A percentile compares a stretch with the other conserved stretches of the same genome.
Conservation (phyloP, 148 eudicot species). For the Oxyria digyna region DNA sequence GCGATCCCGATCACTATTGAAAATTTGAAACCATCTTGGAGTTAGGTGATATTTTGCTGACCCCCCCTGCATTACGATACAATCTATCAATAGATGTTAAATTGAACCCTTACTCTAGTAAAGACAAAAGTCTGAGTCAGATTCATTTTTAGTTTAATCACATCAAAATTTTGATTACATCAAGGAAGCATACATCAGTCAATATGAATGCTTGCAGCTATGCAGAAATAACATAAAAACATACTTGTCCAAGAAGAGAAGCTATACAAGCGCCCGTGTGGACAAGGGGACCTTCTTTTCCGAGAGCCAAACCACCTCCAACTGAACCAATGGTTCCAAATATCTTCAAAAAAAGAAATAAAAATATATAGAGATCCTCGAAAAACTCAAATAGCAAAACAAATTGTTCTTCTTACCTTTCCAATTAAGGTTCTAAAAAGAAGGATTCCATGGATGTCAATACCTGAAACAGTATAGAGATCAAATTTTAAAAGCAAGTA, state of each 20-base stretch:
- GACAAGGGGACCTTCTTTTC: conserved; percentile 99
- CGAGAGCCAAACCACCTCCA: conserved; percentile 96
- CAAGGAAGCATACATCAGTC: not conserved
- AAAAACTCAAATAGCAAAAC: not conserved
- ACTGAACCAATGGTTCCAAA: conserved; percentile 98
- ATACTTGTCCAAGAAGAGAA: conserved; percentile 93
- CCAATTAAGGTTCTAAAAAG: conserved; percentile 87
- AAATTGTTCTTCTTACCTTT: conserved; percentile 39
- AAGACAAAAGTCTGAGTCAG: not conserved
- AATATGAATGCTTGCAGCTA: not conserved
- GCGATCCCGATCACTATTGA: conserved; percentile 86
- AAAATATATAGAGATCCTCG: no score
- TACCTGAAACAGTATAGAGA: conserved; percentile 35
- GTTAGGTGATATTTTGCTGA: conserved; percentile 88
- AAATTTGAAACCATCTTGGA: conserved; percentile 88
- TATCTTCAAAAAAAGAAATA: conserved; percentile 32
- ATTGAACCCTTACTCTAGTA: no score
- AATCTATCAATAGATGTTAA: not conserved
- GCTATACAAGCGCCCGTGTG: conserved; percentile 99
- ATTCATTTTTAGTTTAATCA: not conserved
- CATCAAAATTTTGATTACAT: not conserved
- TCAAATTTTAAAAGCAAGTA: not conserved
- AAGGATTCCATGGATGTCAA: conserved; percentile 90
- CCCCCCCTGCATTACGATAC: conserved; percentile 60
- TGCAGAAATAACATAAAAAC: not conserved